A percentile compares a stretch with the other conserved stretches of the same genome.
Conservation (phyloP, 345 rosid genomes). For the Populus simonii region DNA sequence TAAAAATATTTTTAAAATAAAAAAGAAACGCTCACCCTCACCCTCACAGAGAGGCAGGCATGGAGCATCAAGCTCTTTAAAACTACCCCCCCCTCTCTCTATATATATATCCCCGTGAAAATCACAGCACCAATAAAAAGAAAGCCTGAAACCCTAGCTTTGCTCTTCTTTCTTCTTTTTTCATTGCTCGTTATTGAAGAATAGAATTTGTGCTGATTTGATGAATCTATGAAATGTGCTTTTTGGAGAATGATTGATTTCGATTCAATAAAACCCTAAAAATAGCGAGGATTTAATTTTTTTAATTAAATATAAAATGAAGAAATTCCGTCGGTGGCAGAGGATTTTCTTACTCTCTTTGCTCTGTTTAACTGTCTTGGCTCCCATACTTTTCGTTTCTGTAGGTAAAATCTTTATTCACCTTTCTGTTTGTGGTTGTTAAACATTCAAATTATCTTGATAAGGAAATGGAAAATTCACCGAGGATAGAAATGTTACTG, state of each 20-base stretch:
- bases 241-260: constrained; percentile 37
- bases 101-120: constrained; percentile 1
- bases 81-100: constrained; percentile 22
- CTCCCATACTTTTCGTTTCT: constrained; percentile 71
- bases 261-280: constrained; percentile 8
- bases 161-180: background rate
- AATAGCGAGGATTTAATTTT: constrained; percentile 9
- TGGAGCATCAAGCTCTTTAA: constrained; percentile 15
- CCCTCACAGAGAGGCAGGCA: constrained; percentile 24
- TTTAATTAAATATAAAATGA: constrained; percentile 44
- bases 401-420: constrained; percentile 41
- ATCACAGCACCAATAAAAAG: background rate
- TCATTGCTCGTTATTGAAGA: constrained; percentile 33
- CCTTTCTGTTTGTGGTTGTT: background rate
- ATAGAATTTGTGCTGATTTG: constrained; percentile 26
- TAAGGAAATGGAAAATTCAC: background rate
- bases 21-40: background rate
- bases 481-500: background rate
- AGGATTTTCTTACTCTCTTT: constrained; percentile 76
- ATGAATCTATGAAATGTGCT: constrained; percentile 29
- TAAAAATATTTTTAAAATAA: background rate
- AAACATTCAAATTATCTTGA: background rate
- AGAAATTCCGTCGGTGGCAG: constrained; percentile 64
- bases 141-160: constrained; percentile 39
- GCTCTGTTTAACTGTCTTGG: constrained; percentile 63